These are phyloP conservation scores for Podila minutissima DNA, from an alignment of 192 early-diverging fungal genomes.

Conservation along the genomic window DNA sequence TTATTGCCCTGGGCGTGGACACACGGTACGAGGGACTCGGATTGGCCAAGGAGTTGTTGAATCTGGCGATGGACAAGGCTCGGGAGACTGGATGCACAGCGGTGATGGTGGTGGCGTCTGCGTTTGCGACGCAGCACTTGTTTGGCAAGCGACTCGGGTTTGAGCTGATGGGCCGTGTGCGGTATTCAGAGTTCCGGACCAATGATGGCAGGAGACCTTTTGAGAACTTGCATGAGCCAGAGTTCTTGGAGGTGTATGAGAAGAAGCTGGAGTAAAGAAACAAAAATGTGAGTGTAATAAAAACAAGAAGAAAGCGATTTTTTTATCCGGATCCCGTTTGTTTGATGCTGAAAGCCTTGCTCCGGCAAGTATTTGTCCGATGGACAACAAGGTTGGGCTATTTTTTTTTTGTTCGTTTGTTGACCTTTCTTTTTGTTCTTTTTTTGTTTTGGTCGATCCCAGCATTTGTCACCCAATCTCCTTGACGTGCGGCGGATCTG, in stretches of 20 bases:
- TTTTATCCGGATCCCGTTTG: too few species aligned
- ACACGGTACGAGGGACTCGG: slow-evolving; percentile 22
- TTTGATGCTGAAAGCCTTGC: too few species aligned
- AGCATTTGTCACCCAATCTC: too few species aligned
- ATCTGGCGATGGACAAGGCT: slow-evolving; percentile 29
- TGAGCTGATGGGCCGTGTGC: slow-evolving; percentile 25
- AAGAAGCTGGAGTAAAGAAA: slow-evolving; percentile 13
- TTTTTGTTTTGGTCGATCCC: too few species aligned
- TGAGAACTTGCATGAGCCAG: slow-evolving; percentile 32
- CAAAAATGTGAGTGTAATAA: not conserved
- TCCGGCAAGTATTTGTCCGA: too few species aligned
- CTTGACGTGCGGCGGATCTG: too few species aligned
- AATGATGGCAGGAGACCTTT: slow-evolving; percentile 19
- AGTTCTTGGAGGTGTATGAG: slow-evolving; percentile 42
- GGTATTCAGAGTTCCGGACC: slow-evolving; percentile 24
- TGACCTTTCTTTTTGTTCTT: too few species aligned
- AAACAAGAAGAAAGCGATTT: not conserved
- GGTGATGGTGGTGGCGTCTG: slow-evolving; percentile 39
- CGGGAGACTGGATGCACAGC: slow-evolving; percentile 21
- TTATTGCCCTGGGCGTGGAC: slow-evolving; percentile 44
- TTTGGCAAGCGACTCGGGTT: slow-evolving; percentile 35
- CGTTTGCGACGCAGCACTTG: slow-evolving; percentile 49
- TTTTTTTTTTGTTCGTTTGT: too few species aligned
- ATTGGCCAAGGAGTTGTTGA: slow-evolving; percentile 35
- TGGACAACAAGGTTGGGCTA: too few species aligned